Evolutionary conservation across 2,329 filamentous ascomycete species (phyloP).

Genomic region (Aspergillus fijiensis): DNA sequence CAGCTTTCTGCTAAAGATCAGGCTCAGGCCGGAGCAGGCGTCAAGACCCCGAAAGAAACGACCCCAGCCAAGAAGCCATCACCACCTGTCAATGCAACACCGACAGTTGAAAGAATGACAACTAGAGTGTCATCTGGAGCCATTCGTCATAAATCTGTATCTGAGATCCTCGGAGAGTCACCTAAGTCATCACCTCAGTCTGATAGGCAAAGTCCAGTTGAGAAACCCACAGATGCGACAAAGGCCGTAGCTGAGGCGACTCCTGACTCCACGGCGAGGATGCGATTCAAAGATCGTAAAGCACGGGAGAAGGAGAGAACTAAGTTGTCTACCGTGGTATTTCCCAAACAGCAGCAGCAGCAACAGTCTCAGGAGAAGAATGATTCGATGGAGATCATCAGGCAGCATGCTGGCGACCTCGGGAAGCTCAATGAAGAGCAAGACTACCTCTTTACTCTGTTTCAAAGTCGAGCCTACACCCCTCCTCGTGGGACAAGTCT

Average conservation of each 20-base stretch:
- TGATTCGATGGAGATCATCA: slow-evolving; percentile 39
- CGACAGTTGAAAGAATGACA: slow-evolving; percentile 58
- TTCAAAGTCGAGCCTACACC: slow-evolving; percentile 59
- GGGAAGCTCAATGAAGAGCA: slow-evolving; percentile 44
- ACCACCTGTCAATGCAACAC: slow-evolving; percentile 26
- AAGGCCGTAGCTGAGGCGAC: slow-evolving; percentile 18
- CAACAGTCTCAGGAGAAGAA: slow-evolving; percentile 49
- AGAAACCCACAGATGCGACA: slow-evolving; percentile 28
- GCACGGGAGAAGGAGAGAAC: slow-evolving; percentile 59
- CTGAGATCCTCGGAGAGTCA: slow-evolving; percentile 66
- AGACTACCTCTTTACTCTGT: slow-evolving; percentile 65
- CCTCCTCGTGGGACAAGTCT: slow-evolving; percentile 55
- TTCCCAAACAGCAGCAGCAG: slow-evolving; percentile 64
- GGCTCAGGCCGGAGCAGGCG: slow-evolving; percentile 12
- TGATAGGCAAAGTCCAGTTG: slow-evolving; percentile 40
- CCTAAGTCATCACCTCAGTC: slow-evolving; percentile 41
- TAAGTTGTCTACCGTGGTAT: slow-evolving; percentile 73
- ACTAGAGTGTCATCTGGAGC: slow-evolving; percentile 69
- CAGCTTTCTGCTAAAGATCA: slow-evolving; percentile 17
- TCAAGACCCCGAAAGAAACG: slow-evolving; percentile 14
- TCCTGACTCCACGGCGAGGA: slow-evolving; percentile 37
- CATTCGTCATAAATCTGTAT: slow-evolving; percentile 69
- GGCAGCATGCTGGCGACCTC: slow-evolving; percentile 50
- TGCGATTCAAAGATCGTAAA: slow-evolving; percentile 51
- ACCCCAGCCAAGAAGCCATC: slow-evolving; percentile 29